Evolutionary conservation across 257 asterid genomes (phyloP).

Genomic region (Apocynum venetum): DNA sequence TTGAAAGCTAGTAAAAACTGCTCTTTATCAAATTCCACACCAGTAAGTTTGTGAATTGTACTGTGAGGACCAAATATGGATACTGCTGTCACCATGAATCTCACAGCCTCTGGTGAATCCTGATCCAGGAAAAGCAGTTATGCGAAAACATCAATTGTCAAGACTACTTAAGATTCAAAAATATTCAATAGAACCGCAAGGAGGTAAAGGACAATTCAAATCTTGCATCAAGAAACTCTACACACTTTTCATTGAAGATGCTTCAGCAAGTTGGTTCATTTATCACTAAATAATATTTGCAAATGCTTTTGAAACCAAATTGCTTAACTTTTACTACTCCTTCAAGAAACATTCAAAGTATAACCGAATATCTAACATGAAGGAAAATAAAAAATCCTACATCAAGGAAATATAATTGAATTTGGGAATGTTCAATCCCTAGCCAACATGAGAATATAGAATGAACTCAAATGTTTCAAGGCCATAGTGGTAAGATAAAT

Average conservation of each 20-base stretch:
- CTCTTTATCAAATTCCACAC: conserved; percentile 39
- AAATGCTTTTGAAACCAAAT: not conserved
- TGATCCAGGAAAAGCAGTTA: conserved; percentile 28
- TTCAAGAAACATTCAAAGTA: not conserved
- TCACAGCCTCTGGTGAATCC: conserved; percentile 79
- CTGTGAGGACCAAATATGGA: conserved; percentile 74
- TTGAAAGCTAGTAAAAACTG: conserved; percentile 56
- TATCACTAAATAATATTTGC: not conserved
- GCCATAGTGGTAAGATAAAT: not conserved
- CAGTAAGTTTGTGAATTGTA: conserved; percentile 51
- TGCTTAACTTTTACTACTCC: not conserved
- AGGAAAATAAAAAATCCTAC: not conserved
- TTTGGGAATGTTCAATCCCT: not conserved
- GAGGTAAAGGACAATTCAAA: not conserved
- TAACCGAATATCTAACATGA: not conserved
- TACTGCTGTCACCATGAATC: conserved; percentile 50
- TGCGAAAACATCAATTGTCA: conserved; percentile 17
- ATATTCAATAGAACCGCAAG: not conserved
- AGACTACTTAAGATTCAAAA: not conserved
- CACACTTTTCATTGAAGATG: not conserved
- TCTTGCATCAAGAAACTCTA: not conserved
- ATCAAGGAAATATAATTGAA: not conserved
- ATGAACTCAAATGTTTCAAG: not conserved
- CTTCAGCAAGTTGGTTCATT: conserved; percentile 5
- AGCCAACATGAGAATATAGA: not conserved